Conservation (phyloP, 805 yeast species). For the Priceomyces haplophilus region DNA sequence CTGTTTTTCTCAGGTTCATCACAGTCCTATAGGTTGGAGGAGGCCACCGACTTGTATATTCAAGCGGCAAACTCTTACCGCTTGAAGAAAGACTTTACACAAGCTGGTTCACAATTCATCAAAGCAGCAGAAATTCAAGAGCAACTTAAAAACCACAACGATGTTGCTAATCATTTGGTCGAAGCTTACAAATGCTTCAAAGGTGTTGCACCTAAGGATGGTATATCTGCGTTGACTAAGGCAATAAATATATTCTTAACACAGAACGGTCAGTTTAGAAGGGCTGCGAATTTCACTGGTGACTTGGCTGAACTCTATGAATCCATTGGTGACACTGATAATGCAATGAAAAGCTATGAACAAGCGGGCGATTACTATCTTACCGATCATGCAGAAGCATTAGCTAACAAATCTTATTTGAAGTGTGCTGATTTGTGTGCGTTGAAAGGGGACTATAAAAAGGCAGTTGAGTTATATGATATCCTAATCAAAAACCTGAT, state of each 20-base stretch:
- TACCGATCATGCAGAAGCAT: constrained; percentile 89
- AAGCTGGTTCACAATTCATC: constrained; percentile 82
- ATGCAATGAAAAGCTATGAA: constrained; percentile 77
- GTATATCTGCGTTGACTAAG: constrained; percentile 69
- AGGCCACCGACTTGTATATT: constrained; percentile 83
- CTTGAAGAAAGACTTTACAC: constrained; percentile 63
- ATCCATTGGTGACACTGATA: constrained; percentile 57
- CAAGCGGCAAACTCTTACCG: constrained; percentile 94
- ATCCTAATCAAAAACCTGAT: constrained; percentile 71
- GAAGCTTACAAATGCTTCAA: constrained; percentile 90
- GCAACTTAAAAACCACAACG: constrained; percentile 76
- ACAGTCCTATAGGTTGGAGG: constrained; percentile 67
- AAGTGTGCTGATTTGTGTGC: constrained; percentile 90
- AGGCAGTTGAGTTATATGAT: constrained; percentile 77
- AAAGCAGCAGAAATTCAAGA: constrained; percentile 81
- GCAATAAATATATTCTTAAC: constrained; percentile 82
- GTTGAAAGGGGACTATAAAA: constrained; percentile 57
- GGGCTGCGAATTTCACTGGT: constrained; percentile 92
- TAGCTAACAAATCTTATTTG: constrained; percentile 81
- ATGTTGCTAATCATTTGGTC: constrained; percentile 83
- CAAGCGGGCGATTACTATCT: constrained; percentile 95
- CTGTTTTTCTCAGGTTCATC: constrained; percentile 62
- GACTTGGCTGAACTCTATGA: constrained; percentile 89
- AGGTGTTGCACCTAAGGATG: constrained; percentile 67
- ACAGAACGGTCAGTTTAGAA: constrained; percentile 87